Evolutionary conservation across 257 asterid genomes (phyloP), one percentile per base, ranked within the genome.

Genomic region (Fraxinus pennsylvanica): DNA sequence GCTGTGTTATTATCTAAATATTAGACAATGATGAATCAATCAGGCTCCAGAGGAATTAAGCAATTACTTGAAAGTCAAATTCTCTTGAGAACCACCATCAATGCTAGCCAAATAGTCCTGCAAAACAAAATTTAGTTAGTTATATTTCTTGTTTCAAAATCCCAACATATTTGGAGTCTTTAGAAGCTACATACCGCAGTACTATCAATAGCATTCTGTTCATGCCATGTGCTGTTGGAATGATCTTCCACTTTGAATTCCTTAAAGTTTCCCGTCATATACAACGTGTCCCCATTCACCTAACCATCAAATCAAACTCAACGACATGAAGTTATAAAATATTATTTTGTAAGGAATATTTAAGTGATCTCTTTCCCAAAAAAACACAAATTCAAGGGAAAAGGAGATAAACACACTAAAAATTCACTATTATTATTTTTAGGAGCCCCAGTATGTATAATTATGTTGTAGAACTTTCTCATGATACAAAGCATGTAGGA

Each of bases 281-380:
- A 95, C 50, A 87, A 79, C 10, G 97, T 93, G 84, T 96, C 89
- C 75, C 99, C 98, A 78, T 96, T 96, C 80, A 96, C 99, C 99
- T 96, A 82, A 75, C 68, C 61, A 79, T 66, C 30, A 59, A n/a
- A 59, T 59, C 29, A 59, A 59, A 21, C 67, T 59, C 67, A 89
- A 14, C 35, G 80, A 72, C 15, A 22, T 54, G n/a, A 66, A 75
- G 14, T 43, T 65, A 32, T 21, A 59, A 59, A 59, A 7, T 4
- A 54, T n/a, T 17, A 19, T n/a, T 52, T 41, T 41, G 50, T 41
- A 41, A 41, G 50, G 50, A 41, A 41, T 38, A 36, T 36, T 36
- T 50, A 4, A 50, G 22, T 3, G 63, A 52, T 5, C 52, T 43
- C 52, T 43, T 43, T 43, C 52, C 22, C n/a, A 59, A 59, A 59